Evolutionary conservation across 805 yeast species (phyloP).

Genomic region (Candida coquimbonensis): DNA sequence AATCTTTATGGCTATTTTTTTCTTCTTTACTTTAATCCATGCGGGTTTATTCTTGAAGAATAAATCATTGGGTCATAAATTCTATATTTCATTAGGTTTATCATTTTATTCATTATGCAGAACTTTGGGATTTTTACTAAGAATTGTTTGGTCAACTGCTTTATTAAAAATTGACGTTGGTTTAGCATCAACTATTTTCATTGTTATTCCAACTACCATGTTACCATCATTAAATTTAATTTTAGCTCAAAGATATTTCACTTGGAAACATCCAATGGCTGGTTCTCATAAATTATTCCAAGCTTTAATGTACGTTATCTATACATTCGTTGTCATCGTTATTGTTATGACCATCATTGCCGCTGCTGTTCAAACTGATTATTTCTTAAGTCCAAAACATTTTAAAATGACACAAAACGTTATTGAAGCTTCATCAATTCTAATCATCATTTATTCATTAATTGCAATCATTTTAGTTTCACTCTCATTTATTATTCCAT

Average conservation of each 20-base stretch:
- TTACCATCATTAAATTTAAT: conserved; percentile 55
- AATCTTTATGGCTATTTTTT: conserved; percentile 48
- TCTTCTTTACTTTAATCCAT: conserved; percentile 40
- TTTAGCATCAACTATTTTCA: conserved; percentile 48
- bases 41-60: conserved; percentile 40
- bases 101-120: conserved; percentile 47
- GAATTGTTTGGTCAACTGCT: conserved; percentile 54
- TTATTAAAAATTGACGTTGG: conserved; percentile 40
- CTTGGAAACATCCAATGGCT: conserved; percentile 71
- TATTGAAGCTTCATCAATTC: conserved; percentile 43
- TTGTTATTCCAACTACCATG: conserved; percentile 52
- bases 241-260: conserved; percentile 64
- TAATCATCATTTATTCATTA: conserved; percentile 46
- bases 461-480: conserved; percentile 45
- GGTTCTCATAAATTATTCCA: conserved; percentile 49
- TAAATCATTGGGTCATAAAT: conserved; percentile 49
- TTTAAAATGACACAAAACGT: conserved; percentile 49
- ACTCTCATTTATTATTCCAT: conserved; percentile 47
- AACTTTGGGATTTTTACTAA: conserved; percentile 50
- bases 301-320: conserved; percentile 41
- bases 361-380: conserved; percentile 51
- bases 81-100: conserved; percentile 47
- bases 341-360: conserved; percentile 62
- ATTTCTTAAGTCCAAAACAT: conserved; percentile 39
- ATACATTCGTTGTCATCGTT: conserved; percentile 47